Evolutionary conservation across 2,329 filamentous ascomycete species (phyloP).

Genomic region (Fusarium solani-melongenae): DNA sequence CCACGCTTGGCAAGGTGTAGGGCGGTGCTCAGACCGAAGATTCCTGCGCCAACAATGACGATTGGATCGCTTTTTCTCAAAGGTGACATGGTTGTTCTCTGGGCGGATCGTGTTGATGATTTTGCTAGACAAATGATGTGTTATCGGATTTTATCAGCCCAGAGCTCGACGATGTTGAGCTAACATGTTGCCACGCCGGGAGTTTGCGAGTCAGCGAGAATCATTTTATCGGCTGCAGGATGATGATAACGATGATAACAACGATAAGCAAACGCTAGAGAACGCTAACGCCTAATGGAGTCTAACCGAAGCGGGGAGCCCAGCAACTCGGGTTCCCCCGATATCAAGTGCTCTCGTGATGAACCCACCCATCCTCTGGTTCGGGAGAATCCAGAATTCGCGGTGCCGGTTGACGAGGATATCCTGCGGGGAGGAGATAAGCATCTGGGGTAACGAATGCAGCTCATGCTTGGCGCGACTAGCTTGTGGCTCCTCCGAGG

Average conservation of each 20-base stretch:
- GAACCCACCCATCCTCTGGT: background rate
- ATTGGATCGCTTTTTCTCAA: conserved; percentile 14
- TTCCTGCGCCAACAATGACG: conserved; percentile 25
- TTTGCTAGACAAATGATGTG: background rate
- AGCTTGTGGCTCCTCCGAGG: background rate
- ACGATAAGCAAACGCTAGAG: background rate
- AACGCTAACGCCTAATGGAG: background rate
- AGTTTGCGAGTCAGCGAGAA: background rate
- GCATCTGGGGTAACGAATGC: background rate
- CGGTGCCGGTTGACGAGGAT: background rate
- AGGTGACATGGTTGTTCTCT: background rate
- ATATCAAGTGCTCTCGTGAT: background rate
- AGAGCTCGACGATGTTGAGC: background rate
- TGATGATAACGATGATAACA: background rate
- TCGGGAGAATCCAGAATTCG: conserved; percentile 25
- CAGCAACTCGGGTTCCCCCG: conserved; percentile 20
- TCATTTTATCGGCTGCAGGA: background rate
- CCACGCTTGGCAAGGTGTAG: conserved; percentile 50
- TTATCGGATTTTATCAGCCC: background rate
- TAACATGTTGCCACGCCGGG: background rate
- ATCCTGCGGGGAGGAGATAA: conserved; percentile 12
- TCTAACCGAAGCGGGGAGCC: background rate
- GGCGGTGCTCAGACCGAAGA: conserved; percentile 51
- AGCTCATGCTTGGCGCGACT: background rate
- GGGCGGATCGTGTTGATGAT: background rate